Evolutionary conservation across 2,329 filamentous ascomycete species (phyloP).

Genomic region (Fusarium sp.): DNA sequence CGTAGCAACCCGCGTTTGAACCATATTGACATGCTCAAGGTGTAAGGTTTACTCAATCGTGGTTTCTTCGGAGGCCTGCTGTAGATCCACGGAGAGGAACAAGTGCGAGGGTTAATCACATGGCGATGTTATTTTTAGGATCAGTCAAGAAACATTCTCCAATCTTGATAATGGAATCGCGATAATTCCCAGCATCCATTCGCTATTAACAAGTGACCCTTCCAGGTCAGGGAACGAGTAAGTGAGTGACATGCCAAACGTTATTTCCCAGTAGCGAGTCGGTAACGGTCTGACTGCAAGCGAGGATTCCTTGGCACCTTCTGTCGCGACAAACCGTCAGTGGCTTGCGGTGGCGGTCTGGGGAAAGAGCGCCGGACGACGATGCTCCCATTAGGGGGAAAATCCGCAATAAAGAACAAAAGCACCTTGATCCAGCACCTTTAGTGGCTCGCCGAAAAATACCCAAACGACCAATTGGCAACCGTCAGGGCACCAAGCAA

Average conservation of each 20-base stretch:
- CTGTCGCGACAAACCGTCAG: not conserved
- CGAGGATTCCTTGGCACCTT: not conserved
- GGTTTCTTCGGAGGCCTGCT: conserved; percentile 24
- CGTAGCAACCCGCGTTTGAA: conserved; percentile 34
- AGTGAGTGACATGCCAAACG: not conserved
- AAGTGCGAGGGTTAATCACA: conserved; percentile 21
- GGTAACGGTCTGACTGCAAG: not conserved
- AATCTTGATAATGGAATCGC: not conserved
- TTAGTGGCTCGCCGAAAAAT: conserved; percentile 15
- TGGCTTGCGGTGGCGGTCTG: conserved; percentile 28
- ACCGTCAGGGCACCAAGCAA: conserved; percentile 10
- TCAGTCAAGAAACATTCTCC: conserved; percentile 1
- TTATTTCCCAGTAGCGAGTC: not conserved
- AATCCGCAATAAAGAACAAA: conserved; percentile 13
- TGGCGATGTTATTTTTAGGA: conserved; percentile 35
- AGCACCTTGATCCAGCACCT: not conserved
- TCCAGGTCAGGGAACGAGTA: not conserved
- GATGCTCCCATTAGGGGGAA: conserved; percentile 1
- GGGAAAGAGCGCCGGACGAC: conserved; percentile 11
- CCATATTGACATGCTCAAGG: conserved; percentile 6
- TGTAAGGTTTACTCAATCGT: conserved; percentile 5
- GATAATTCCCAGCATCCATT: not conserved
- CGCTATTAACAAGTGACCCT: not conserved
- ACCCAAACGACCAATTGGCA: conserved; percentile 1
- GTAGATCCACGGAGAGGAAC: conserved; percentile 24